Base-by-base conservation (phyloP, 2,329 filamentous ascomycete genomes). In the Gaeumannomyces tritici region DNA sequence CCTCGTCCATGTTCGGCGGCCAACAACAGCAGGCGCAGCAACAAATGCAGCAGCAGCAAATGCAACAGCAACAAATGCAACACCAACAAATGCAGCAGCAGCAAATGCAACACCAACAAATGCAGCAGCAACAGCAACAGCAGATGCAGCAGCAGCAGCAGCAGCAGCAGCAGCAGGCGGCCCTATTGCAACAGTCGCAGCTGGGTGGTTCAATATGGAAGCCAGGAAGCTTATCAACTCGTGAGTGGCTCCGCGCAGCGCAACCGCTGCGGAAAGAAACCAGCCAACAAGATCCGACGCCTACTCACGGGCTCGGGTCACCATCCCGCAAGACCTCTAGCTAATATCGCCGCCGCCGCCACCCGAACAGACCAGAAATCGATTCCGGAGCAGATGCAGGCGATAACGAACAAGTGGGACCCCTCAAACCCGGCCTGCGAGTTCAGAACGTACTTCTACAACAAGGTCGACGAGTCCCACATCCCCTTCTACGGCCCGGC, bases 391-490 rank as follows among this genome's bases (percentile, higher is more conserved):
- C 90, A 93, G 73, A 89, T 93, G 73, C 79, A 82, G 64, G 79
- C 86, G 29, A 81, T 95, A 55, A 78, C 85, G 61, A 79, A 85
- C 64, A 92, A 93, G 76, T 95, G 90, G 90, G 81, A 89, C 65
- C 86, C 89, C 1, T 74, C 80, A 29, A 83, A 81, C 72, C 81
- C 85, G 27, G 85, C 85, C 71, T 92, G 89, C 69, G 84, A 83
- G 31, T 91, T 95, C 77, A 89, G 91, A 73, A 80, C 89, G 71
- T 93, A 93, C 78, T 91, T 95, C 73, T 96, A 95, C 80, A 95
- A 95, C 76, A 86, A 90, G 67, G 89, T 93, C 65, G 87, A 89
- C 66, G 85, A 89, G 69, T 83, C 85, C 61, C 83, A 83, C 71
- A 87, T 89, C n/a, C 89, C 89, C 13, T 92, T 89, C 73, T 93